These are phyloP conservation scores for Excoecaria cochinchinensis DNA, from an alignment of 345 rosid species.

Conservation along the genomic window DNA sequence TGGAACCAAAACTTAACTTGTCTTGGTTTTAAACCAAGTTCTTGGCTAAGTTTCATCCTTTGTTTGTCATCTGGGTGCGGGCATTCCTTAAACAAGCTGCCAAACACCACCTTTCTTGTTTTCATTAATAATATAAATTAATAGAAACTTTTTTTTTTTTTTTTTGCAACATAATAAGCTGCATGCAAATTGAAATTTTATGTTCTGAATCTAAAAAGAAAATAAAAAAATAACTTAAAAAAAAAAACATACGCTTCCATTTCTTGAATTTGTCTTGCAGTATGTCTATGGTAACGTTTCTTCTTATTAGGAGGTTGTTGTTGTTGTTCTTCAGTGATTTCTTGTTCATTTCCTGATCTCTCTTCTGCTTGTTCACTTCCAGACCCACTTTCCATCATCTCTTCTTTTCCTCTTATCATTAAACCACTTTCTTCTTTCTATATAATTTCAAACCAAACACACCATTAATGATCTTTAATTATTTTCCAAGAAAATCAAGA, in stretches of 20 bases:
- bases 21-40: conserved; percentile 88
- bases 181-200: too few relatives aligned
- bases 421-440: conserved; percentile 73
- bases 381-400: conserved; percentile 64
- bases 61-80: conserved; percentile 99
- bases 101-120: conserved; percentile 12
- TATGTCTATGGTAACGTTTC: conserved; percentile 93
- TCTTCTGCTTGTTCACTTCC: conserved; percentile 81
- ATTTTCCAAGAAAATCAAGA: not conserved
- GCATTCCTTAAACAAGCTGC: conserved; percentile 85
- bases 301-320: conserved; percentile 46
- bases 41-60: conserved; percentile 77
- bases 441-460: not conserved
- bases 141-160: too few relatives aligned
- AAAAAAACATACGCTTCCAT: conserved; percentile 79
- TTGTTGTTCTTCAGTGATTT: conserved; percentile 43
- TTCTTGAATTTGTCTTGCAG: conserved; percentile 91
- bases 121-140: too few relatives aligned
- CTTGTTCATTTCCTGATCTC: conserved; percentile 67
- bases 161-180: too few relatives aligned
- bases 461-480: not conserved
- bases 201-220: not conserved
- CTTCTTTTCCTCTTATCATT: conserved; percentile 54
- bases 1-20: conserved; percentile 99
- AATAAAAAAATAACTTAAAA: not conserved